These are phyloP conservation scores for Colletotrichum trifolii DNA, from an alignment of 2,329 filamentous ascomycete species.

Conservation along the genomic window DNA sequence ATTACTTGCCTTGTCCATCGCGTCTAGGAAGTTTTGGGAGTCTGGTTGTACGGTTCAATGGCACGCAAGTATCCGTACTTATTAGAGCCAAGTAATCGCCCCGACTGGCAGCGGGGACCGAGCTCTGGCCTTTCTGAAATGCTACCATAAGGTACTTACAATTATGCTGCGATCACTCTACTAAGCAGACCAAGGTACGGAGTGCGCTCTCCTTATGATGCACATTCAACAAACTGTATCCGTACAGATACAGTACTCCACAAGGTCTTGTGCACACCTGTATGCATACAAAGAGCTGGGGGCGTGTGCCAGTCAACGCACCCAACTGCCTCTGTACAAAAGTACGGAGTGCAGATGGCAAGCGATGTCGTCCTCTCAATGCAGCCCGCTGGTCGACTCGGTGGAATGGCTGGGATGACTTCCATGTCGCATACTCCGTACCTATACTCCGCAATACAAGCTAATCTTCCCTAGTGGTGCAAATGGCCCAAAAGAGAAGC, in stretches of 20 bases:
- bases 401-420: conserved; percentile 28
- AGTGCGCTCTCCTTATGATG: too few species aligned
- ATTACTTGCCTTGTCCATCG: background rate
- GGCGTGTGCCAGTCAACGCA: conserved; percentile 3
- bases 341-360: background rate
- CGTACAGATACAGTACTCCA: too few species aligned
- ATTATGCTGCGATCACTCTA: too few species aligned
- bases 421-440: conserved; percentile 1
- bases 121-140: too few species aligned
- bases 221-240: too few species aligned
- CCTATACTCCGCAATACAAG: background rate
- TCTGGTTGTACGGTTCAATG: conserved; percentile 1
- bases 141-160: too few species aligned
- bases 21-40: background rate
- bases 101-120: too few species aligned
- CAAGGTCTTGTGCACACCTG: too few species aligned
- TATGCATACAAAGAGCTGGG: background rate
- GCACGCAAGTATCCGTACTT: background rate
- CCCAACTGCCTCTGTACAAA: too few species aligned
- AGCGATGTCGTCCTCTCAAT: background rate
- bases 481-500: conserved; percentile 24
- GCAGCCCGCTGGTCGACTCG: conserved; percentile 1
- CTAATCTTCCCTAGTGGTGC: conserved; percentile 31
- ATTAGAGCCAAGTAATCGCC: too few species aligned
- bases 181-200: too few species aligned